Evolutionary conservation across 768 basidiomycete species (phyloP), one percentile per base, ranked within the genome.

Genomic region (Symmetrospora coprosmae): DNA sequence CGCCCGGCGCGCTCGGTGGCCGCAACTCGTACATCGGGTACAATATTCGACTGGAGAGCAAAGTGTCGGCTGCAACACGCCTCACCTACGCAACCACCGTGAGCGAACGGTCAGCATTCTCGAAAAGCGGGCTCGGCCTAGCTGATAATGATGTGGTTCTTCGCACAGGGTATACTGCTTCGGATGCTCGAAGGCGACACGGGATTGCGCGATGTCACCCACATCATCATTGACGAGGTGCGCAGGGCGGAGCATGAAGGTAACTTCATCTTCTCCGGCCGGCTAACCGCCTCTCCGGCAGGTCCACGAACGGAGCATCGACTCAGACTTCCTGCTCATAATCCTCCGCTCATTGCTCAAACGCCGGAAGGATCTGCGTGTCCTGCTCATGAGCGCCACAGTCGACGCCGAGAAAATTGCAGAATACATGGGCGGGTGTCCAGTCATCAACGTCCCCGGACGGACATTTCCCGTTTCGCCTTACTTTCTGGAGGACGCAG

Each of bases 311-410:
- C 83, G 92, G 21, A 87, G 84, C 6, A 94, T 99, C 66, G 92
- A 99, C 70, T 91, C 88, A 0, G 92, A 97, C 72, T 99, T 99
- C 74, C 78, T 99, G 31, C 76, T 99, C 31, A 88, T 96, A 65
- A 87, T 96, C 4, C 77, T 99, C 52, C 89, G 87, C 72, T 82
- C 85, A 16, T 74, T 97, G 33, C 72, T 94, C 50, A 73, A 78
- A 55, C 80, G 83, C 64, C 79, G 87, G 25, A 79, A 82, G 48
- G 82, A 92, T 66, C 75, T 99, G n/a, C 91, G 87, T 73, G 81
- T 99, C 38, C 80, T 96, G 16, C 78, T 97, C 46, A 99, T 99
- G 92, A 92, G 89, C 31, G 92, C 94, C 0, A 99, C 94, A 0
- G 77, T 94, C 25, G 89, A 99, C 61, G 72, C 71, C 27, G 73